Percentiles rank a stretch among this genome's conserved stretches.
These are phyloP conservation scores for Phytophthora crassamura DNA, from an alignment of 352 stramenopile genomes.

Conservation along the genomic window DNA sequence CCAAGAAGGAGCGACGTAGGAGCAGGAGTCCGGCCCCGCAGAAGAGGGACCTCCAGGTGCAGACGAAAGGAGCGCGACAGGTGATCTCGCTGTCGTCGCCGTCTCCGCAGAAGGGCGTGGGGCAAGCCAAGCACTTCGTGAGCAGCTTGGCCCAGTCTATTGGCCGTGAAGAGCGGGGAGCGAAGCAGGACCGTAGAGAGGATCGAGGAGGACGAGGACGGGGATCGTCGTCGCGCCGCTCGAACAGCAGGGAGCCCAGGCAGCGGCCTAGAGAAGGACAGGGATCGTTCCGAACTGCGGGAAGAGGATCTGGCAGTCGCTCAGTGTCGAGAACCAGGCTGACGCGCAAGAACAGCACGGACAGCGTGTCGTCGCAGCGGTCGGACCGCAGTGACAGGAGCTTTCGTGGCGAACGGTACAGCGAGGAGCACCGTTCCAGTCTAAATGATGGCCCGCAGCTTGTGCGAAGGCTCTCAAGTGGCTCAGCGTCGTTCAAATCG, in stretches of 20 bases:
- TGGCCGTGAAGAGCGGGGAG: slow-evolving; percentile 23
- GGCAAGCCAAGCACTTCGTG: slow-evolving; percentile 38
- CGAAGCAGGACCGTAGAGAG: slow-evolving; percentile 12
- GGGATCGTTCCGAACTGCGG: slow-evolving; percentile 27
- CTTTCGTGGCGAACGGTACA: slow-evolving; percentile 40
- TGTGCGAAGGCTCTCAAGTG: slow-evolving; percentile 31
- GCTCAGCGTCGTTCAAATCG: slow-evolving; percentile 34
- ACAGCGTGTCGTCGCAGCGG: slow-evolving; percentile 59
- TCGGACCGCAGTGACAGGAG: slow-evolving; percentile 53
- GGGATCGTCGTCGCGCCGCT: slow-evolving; percentile 29
- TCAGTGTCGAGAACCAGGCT: slow-evolving; percentile 38
- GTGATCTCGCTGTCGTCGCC: slow-evolving; percentile 46
- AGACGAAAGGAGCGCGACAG: slow-evolving; percentile 31
- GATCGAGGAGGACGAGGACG: slow-evolving; percentile 21
- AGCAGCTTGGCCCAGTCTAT: slow-evolving; percentile 49
- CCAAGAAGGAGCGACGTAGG: slow-evolving; percentile 11
- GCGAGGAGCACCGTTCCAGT: slow-evolving; percentile 31
- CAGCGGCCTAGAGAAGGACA: slow-evolving; percentile 20
- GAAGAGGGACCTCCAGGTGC: slow-evolving; percentile 37
- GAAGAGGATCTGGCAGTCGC: slow-evolving; percentile 29
- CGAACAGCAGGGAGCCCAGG: slow-evolving; percentile 26
- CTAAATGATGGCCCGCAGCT: slow-evolving; percentile 24
- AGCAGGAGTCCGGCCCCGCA: slow-evolving; percentile 2
- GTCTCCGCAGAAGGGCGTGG: slow-evolving; percentile 35
- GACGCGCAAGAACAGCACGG: slow-evolving; percentile 59